phyloP scores from a whole-genome alignment of 352 stramenopile genomes.

The Globisporangium nagaii region DNA sequence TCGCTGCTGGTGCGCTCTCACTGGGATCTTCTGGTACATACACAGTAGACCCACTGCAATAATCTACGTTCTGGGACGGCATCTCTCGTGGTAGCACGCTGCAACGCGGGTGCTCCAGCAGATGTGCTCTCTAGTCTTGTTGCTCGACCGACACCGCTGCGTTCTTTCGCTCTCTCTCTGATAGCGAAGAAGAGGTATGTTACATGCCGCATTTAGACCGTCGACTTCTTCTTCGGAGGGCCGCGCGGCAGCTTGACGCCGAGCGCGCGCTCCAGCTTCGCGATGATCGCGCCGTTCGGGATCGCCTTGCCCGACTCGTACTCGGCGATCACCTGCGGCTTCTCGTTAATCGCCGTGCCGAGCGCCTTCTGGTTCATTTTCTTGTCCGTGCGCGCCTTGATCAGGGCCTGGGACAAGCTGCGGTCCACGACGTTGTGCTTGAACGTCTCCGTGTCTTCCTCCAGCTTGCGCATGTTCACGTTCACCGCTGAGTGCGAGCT shows the following conservation, averaged over 20 bases:
- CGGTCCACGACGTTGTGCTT: slow-evolving; percentile 86
- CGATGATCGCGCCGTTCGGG: slow-evolving; percentile 96
- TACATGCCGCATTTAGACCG: slow-evolving; percentile 19
- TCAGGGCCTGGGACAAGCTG: slow-evolving; percentile 89
- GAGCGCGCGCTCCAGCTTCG: slow-evolving; percentile 94
- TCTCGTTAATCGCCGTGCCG: slow-evolving; percentile 93
- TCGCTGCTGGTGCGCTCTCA: neutral
- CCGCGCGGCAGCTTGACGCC: slow-evolving; percentile 82
- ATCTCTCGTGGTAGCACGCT: neutral
- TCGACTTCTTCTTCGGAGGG: slow-evolving; percentile 59
- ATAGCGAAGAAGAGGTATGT: neutral
- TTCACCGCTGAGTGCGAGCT: slow-evolving; percentile 68
- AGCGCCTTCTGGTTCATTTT: slow-evolving; percentile 99
- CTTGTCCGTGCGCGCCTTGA: slow-evolving; percentile 95
- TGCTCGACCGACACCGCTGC: neutral
- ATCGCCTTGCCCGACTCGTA: slow-evolving; percentile 98
- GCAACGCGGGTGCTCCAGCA: no score
- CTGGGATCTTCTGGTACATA: slow-evolving; percentile 1
- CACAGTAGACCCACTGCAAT: neutral
- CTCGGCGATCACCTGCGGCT: slow-evolving; percentile 95
- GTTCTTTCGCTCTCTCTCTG: neutral
- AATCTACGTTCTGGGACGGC: neutral
- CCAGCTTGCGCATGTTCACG: slow-evolving; percentile 88
- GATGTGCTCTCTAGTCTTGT: neutral
- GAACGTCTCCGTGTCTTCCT: slow-evolving; percentile 88